Base-by-base conservation (phyloP, 2,329 filamentous ascomycete genomes). In the Colletotrichum somersetense region DNA sequence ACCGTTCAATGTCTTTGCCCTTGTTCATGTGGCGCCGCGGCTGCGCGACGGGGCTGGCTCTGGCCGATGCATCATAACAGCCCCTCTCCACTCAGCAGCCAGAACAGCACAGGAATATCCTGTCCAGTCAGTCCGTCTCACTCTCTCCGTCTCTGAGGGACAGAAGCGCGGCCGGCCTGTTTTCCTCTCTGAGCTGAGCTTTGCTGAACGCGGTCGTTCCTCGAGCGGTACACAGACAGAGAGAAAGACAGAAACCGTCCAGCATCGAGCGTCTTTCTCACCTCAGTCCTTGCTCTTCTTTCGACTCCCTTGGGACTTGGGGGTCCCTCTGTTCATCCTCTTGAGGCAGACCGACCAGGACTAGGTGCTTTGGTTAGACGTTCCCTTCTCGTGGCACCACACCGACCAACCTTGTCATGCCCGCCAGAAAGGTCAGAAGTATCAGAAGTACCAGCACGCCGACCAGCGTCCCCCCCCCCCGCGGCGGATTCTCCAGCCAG, bases 1-100 rank as follows among this genome's bases (percentile, higher is more conserved):
- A 67, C 33, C 46, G 42, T 65, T 65, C 52, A 55, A 53, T 62
- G 68, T 44, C 26, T 44, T 58, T 35, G 64, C 11, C 64, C 33
- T 52, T 71, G 48, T 66, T 64, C 66, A 61, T 69, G 59, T 72
- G 58, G 69, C 69, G 58, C 53, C 55, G 61, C 58, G 59, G 58
- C 33, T 68, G 59, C 59, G 59, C 64, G 66, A 69, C 40, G 40
- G 53, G 56, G 20, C 44, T 46, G 44, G 44, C 18, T 46, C 44
- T 46, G 46, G 33, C 30, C 62, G 66, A 65, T 61, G 40, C 46
- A 61, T 61, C 59, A 58, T 42, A 46, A 62, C 55, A 52, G 50
- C 58, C 23, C 53, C 57, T 35, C 55, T 48, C 42, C 26, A 50
- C 59, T 38, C 55, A 48, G n/a, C 46, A 70, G 38, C 46, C 33